These are phyloP conservation scores for Epichloe sylvatica DNA, from an alignment of 2,329 filamentous ascomycete genomes.

Conservation along the genomic window DNA sequence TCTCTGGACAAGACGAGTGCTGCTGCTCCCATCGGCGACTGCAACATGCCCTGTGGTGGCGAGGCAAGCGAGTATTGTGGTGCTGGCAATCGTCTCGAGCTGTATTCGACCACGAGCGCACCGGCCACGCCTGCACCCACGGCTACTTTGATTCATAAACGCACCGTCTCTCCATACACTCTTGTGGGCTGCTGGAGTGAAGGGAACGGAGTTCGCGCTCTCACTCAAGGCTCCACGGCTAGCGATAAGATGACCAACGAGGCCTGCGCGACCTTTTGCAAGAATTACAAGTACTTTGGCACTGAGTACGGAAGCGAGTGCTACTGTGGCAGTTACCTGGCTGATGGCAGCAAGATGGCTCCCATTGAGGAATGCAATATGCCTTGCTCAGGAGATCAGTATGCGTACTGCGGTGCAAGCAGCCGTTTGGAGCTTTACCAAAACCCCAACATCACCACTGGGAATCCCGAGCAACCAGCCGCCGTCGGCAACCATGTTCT, in stretches of 20 bases:
- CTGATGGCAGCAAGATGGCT: slow-evolving; percentile 13
- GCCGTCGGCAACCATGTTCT: slow-evolving; percentile 19
- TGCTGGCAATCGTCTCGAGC: slow-evolving; percentile 27
- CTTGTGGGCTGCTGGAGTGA: slow-evolving; percentile 29
- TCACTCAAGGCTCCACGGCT: slow-evolving; percentile 15
- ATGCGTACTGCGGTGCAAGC: slow-evolving; percentile 19
- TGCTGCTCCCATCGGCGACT: slow-evolving; percentile 18
- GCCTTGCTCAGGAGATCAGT: slow-evolving; percentile 19
- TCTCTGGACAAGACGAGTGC: slow-evolving; percentile 17
- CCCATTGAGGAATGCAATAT: slow-evolving; percentile 21
- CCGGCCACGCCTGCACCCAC: slow-evolving; percentile 17
- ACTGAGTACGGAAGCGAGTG: slow-evolving; percentile 26
- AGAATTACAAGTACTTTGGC: slow-evolving; percentile 26
- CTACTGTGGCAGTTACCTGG: slow-evolving; percentile 23
- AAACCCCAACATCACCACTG: slow-evolving; percentile 13
- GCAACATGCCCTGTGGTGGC: slow-evolving; percentile 28
- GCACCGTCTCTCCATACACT: slow-evolving; percentile 15
- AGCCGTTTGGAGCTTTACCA: slow-evolving; percentile 22
- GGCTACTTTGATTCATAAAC: slow-evolving; percentile 11
- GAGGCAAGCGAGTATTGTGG: slow-evolving; percentile 28
- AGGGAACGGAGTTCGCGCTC: slow-evolving; percentile 20
- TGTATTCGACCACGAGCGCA: slow-evolving; percentile 28
- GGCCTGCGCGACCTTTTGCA: slow-evolving; percentile 21
- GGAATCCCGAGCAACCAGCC: slow-evolving; percentile 18
- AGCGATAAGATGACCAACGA: slow-evolving; percentile 20